A percentile compares a stretch with the other conserved stretches of the same genome.
phyloP scores from a whole-genome alignment of 2,329 filamentous ascomycete genomes.

The Fusarium falciforme region DNA sequence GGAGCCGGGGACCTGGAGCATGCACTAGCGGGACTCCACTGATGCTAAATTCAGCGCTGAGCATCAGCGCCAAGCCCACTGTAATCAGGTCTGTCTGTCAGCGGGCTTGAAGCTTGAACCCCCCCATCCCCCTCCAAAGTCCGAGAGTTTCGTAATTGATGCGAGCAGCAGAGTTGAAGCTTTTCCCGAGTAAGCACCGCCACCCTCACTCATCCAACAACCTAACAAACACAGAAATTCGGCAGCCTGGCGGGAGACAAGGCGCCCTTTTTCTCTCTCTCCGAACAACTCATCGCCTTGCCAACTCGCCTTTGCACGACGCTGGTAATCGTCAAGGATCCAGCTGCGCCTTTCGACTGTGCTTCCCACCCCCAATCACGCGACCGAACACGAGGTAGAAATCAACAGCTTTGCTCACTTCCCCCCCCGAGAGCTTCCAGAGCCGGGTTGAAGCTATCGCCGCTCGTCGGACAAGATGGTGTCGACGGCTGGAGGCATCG shows the following conservation, averaged over 20 bases:
- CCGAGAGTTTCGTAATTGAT: not conserved
- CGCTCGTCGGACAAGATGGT: conserved; percentile 57
- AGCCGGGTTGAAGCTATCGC: conserved; percentile 5
- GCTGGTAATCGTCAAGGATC: not conserved
- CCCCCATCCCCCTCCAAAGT: not conserved
- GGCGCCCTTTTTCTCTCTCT: not conserved
- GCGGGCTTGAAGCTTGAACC: conserved; percentile 1
- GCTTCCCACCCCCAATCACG: not conserved
- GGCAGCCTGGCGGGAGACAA: not conserved
- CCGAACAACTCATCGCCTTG: not conserved
- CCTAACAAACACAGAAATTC: not conserved
- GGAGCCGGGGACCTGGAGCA: not conserved
- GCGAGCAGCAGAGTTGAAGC: not conserved
- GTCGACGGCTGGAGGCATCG: conserved; percentile 72
- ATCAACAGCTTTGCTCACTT: not conserved
- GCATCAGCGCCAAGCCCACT: conserved; percentile 28
- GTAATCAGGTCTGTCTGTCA: conserved; percentile 19
- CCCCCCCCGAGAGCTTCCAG: not conserved
- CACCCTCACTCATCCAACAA: conserved; percentile 19
- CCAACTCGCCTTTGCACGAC: not conserved
- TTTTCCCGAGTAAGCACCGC: conserved; percentile 20
- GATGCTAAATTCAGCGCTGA: conserved; percentile 31
- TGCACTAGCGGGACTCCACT: conserved; percentile 2
- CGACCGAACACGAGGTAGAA: conserved; percentile 8
- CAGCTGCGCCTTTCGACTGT: not conserved